Base-by-base conservation (phyloP, 2,329 filamentous ascomycete species). In the Xylariomycetidae sp. region DNA sequence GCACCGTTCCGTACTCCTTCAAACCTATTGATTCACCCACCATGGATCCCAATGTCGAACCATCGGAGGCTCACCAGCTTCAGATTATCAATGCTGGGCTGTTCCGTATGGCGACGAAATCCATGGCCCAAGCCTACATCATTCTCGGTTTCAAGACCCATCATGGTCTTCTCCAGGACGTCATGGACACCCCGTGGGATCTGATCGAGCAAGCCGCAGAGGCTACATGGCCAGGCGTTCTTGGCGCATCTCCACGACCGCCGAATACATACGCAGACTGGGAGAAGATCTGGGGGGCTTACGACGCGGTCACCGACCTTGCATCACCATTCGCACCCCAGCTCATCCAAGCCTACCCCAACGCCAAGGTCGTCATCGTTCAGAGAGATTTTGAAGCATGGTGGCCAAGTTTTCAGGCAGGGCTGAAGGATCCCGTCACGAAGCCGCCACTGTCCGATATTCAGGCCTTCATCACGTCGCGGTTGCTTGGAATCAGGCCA, bases 341-440 rank as follows among this genome's bases (percentile, higher is more conserved):
- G 26, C 38, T 50, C 9, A 36, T 48, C 33, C 27, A 36, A 5
- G 44, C 39, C 0, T 52, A 48, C 27, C 49, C 49, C 1, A 32
- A 42, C 7, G 46, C 49, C 22, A 44, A 41, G 17, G 44, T 52
- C 6, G 44, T 50, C 12, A 17, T 50, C 5, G 37, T 50, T 5
- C 40, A 49, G 34, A 40, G 47, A 4, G 42, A 45, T 24, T 46
- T 44, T 19, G 46, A 49, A 2, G 17, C 37, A n/a, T 48, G 47
- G 48, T 49, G 44, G 46, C 31, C 22, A 4, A 49, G 44, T 29
- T 47, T 42, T 19, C 17, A 14, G 13, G 9, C 31, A 4, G 22
- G 14, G n/a, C n/a, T 33, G 6, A 15, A 15, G 12, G 23, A 24
- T 14, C 14, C 22, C 4, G 15, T 25, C 20, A 24, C 17, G 31